Percentiles rank a stretch among this genome's conserved stretches.
Evolutionary conservation across 2,329 filamentous ascomycete species (phyloP).

Genomic region (Sporothrix inflata): DNA sequence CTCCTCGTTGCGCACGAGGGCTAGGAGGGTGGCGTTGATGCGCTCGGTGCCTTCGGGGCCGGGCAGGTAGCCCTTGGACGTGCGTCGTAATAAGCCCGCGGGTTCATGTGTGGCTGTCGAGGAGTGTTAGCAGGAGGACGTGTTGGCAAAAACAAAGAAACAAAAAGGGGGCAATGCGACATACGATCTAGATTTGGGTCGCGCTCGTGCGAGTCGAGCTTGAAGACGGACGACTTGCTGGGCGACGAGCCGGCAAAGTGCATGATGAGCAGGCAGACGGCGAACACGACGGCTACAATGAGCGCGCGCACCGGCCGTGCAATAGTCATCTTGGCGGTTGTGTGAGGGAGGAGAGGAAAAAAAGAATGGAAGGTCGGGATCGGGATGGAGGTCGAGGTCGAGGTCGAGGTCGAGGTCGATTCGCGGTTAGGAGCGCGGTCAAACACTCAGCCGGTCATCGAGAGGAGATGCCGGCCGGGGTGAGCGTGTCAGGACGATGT

Average conservation of each 20-base stretch:
- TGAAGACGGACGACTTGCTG: conserved; percentile 45
- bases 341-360: background rate
- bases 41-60: conserved; percentile 76
- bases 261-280: conserved; percentile 76
- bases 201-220: conserved; percentile 55
- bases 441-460: conserved; percentile 23
- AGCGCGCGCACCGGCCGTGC: conserved; percentile 83
- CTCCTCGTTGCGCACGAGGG: conserved; percentile 91
- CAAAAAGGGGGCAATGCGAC: conserved; percentile 45
- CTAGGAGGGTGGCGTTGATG: conserved; percentile 90
- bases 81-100: conserved; percentile 72
- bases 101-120: conserved; percentile 80
- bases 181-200: conserved; percentile 88
- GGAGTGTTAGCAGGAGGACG: background rate
- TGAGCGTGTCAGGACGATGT: background rate
- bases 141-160: too few species aligned
- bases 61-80: conserved; percentile 75
- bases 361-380: background rate
- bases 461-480: conserved; percentile 16
- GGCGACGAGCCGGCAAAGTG: conserved; percentile 68
- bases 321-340: conserved; percentile 67
- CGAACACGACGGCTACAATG: conserved; percentile 67
- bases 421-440: background rate
- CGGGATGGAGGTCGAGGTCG: background rate
- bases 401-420: background rate